Evolutionary conservation across 345 rosid species (phyloP), one percentile per base, ranked within the genome.

Genomic region (Aquilaria yunnanensis): DNA sequence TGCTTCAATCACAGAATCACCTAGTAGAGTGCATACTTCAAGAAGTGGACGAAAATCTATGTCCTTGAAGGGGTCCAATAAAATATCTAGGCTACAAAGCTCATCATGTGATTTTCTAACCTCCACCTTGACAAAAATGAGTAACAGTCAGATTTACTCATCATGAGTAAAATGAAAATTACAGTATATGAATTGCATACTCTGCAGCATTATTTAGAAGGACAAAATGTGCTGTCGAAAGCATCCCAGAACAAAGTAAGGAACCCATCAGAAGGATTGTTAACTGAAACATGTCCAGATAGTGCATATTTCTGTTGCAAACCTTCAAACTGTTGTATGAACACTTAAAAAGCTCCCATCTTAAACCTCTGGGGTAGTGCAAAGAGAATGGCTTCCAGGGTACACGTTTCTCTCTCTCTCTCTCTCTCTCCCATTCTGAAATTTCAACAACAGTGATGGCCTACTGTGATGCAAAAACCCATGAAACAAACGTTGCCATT

Each of bases 1-100:
- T 14, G 78, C 88, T 64, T 93, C 87, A 51, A 93, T 76, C 77
- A 83, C 94, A 55, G 96, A 86, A 16, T 64, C 57, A 31, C 72
- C 76, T 47, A 93, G 75, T 53, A 80, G 84, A 56, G n/a, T 59
- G 51, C 80, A 80, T 52, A 87, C 54, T 80, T 87, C 91, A 63
- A 80, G 72, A 63, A 93, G 86, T 3, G 98, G 92, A 56, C 65
- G 80, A 69, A 77, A 76, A 72, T 90, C 97, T 69, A 71, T 68
- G 47, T 84, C 88, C 73, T 80, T 82, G 64, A 90, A 66, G 37
- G 62, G 64, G 61, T 89, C 96, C 75, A 88, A 45, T 55, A 70
- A 67, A 55, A 93, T 73, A 70, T 81, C 90, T 56, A 93, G 64
- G 64, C 62, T 66, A 59, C 97, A 84, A 37, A 45, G 43, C 75